Evolutionary conservation across 106 monocot genomes (phyloP), one percentile per base, ranked within the genome.

Genomic region (Phalaenopsis equestris): DNA sequence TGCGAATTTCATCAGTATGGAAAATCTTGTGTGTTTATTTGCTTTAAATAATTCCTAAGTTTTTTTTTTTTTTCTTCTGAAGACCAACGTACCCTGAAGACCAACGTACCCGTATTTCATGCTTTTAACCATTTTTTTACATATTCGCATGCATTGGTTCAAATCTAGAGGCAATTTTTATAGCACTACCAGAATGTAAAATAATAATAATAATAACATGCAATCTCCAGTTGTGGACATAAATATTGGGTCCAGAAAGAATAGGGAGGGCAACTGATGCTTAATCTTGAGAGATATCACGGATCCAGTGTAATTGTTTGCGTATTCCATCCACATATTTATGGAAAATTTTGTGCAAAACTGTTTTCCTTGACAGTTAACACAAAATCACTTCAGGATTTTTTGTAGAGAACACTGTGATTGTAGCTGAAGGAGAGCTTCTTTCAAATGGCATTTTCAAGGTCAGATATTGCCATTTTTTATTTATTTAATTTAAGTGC

Each of bases 331-430:
- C 39, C 39, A 12, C 70, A 16, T 70, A 39, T 70, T 70, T 70
- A 12, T 70, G 14, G 70, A 70, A 39, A 70, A 73, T 24, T 7
- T 23, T 19, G 38, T 57, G 19, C 24, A 19, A 45, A 70, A 72
- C 49, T 85, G 41, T 80, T 87, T 93, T 90, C 92, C 78, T 95
- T 99, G 75, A 95, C 76, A 41, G 41, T 78, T 42, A 81, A 78
- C 84, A 99, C 99, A 99, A 95, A 86, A 95, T 99, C 47, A 95
- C 95, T 30, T 93, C 99, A 67, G 99, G 99, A 38, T 99, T 92
- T 84, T 99, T 99, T 79, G 86, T 88, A 23, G 99, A 99, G 82
- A 99, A 95, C 78, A 93, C 95, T 38, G 76, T 99, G 64, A 86
- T 99, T 84, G 93, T 99, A 49, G 99, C 93, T 65, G 99, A 99